phyloP scores from a whole-genome alignment of 1,284 basidiomycete species.

The Tremellales sp. region DNA sequence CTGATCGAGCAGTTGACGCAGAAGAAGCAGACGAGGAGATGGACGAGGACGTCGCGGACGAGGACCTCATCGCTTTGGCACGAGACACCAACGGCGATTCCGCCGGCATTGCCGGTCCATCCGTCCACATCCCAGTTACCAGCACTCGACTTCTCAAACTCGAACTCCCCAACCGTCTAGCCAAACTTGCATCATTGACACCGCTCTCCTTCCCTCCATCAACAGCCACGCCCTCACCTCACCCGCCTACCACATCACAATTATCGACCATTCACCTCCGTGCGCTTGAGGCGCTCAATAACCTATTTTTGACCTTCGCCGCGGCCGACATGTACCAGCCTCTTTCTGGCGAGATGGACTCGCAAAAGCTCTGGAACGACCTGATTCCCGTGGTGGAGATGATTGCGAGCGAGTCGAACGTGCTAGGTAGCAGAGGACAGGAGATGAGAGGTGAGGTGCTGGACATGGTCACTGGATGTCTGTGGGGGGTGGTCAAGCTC shows the following conservation, averaged over 20 bases:
- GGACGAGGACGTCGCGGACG: conserved; percentile 45
- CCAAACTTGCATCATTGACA: conserved; percentile 66
- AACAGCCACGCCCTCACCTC: conserved; percentile 58
- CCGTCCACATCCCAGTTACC: conserved; percentile 28
- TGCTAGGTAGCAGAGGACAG: conserved; percentile 39
- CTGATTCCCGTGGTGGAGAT: conserved; percentile 67
- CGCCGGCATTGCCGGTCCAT: conserved; percentile 38
- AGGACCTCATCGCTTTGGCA: conserved; percentile 44
- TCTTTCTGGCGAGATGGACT: background rate
- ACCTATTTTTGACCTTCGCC: conserved; percentile 68
- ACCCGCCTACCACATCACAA: conserved; percentile 79
- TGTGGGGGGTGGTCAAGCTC: conserved; percentile 49
- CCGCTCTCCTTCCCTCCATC: conserved; percentile 74
- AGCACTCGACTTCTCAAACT: conserved; percentile 51
- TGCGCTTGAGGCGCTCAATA: conserved; percentile 85
- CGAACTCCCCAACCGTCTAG: conserved; percentile 55
- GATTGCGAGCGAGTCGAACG: conserved; percentile 27
- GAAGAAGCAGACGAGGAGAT: conserved; percentile 45
- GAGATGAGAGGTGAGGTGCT: conserved; percentile 46
- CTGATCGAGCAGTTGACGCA: conserved; percentile 8
- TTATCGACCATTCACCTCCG: conserved; percentile 74
- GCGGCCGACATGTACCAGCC: conserved; percentile 3
- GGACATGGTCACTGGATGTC: conserved; percentile 46
- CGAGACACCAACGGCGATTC: conserved; percentile 33
- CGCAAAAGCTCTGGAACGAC: conserved; percentile 59